Conservation (phyloP, 176 grass and related monocot genomes). For the Chrysopogon serrulatus region DNA sequence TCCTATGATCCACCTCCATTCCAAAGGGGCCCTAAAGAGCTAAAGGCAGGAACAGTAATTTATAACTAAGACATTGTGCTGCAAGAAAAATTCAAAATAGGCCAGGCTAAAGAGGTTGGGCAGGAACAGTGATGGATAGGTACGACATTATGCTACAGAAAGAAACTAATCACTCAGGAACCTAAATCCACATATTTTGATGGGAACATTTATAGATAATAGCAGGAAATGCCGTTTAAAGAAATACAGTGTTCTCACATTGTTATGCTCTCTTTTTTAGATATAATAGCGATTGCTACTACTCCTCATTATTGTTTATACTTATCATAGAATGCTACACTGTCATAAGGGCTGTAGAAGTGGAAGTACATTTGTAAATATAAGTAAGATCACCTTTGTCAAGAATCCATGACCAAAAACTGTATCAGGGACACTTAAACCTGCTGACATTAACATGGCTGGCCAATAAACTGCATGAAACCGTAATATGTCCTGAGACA, state of each 20-base stretch:
- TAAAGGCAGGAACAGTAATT: background rate
- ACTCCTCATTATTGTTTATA: background rate
- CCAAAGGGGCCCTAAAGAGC: too few relatives aligned
- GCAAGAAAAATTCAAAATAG: background rate
- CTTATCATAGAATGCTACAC: background rate
- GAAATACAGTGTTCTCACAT: background rate
- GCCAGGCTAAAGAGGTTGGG: conserved; percentile 2
- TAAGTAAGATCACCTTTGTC: conserved; percentile 66
- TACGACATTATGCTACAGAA: background rate
- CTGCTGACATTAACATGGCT: conserved; percentile 90
- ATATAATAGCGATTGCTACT: background rate
- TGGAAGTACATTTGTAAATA: background rate
- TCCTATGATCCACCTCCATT: too few relatives aligned
- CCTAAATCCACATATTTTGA: background rate
- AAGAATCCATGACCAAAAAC: conserved; percentile 98
- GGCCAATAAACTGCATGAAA: conserved; percentile 99
- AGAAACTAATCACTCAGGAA: background rate
- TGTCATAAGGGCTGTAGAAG: background rate
- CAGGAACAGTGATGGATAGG: background rate
- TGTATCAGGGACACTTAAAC: conserved; percentile 71
- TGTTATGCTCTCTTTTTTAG: background rate
- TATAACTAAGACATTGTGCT: background rate
- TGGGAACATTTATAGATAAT: background rate
- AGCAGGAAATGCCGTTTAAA: background rate
- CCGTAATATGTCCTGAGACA: conserved; percentile 82